Conservation (phyloP, 768 basidiomycete species). For the Termitomyces titanicus region DNA sequence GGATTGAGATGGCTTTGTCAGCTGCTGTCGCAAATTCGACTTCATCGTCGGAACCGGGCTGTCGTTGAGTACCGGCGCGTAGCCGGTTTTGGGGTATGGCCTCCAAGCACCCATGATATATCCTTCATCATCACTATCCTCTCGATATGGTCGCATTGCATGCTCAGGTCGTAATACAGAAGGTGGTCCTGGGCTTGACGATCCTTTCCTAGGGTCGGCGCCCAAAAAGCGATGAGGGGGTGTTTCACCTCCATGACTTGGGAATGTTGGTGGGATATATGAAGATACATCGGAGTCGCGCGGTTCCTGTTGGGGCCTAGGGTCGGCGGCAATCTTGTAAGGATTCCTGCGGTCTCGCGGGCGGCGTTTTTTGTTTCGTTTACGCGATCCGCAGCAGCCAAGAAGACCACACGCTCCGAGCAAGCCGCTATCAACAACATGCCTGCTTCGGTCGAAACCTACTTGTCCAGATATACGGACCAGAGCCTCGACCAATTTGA, state of each 20-base stretch:
- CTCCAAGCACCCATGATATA: slow-evolving; percentile 97
- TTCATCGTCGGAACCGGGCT: slow-evolving; percentile 14
- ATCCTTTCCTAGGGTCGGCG: slow-evolving; percentile 41
- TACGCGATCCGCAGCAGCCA: slow-evolving; percentile 58
- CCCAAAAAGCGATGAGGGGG: slow-evolving; percentile 33
- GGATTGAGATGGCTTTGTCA: slow-evolving; percentile 17
- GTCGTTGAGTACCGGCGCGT: slow-evolving; percentile 41
- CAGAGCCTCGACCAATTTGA: slow-evolving; percentile 83
- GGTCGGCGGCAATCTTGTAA: slow-evolving; percentile 18
- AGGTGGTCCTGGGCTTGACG: slow-evolving; percentile 56
- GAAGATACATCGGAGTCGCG: slow-evolving; percentile 47
- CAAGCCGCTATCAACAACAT: slow-evolving; percentile 82
- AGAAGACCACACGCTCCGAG: slow-evolving; percentile 75
- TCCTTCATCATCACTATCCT: slow-evolving; percentile 80
- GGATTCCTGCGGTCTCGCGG: slow-evolving; percentile 13
- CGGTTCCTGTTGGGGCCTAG: slow-evolving; percentile 14
- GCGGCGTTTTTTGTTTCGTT: slow-evolving; percentile 29
- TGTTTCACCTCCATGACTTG: slow-evolving; percentile 24
- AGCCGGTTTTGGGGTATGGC: slow-evolving; percentile 56
- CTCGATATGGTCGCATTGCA: slow-evolving; percentile 68
- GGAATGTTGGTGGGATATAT: slow-evolving; percentile 42
- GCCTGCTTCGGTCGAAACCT: slow-evolving; percentile 81
- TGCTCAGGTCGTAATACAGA: slow-evolving; percentile 80
- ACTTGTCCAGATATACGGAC: slow-evolving; percentile 73
- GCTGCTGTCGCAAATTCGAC: slow-evolving; percentile 9